phyloP scores from a whole-genome alignment of 371 early-diverging fungal species.

The Mortierella sp. region DNA sequence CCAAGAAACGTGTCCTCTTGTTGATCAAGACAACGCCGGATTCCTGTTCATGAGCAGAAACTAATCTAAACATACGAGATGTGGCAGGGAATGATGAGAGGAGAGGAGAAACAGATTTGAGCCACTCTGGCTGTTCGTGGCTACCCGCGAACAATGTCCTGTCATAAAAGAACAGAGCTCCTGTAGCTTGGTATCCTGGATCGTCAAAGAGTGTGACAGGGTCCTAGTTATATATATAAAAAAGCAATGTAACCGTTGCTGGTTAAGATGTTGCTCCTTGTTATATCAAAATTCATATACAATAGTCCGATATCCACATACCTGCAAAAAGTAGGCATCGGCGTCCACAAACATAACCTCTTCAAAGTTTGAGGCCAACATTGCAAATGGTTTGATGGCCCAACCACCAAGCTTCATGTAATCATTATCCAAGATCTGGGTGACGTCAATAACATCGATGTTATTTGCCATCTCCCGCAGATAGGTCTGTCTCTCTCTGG shows the following conservation, averaged over 20 bases:
- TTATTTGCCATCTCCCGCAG: slow-evolving; percentile 59
- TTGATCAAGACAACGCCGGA: slow-evolving; percentile 76
- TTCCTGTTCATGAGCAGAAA: slow-evolving; percentile 72
- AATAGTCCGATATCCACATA: slow-evolving; percentile 10
- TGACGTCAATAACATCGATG: slow-evolving; percentile 66
- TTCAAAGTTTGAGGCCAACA: slow-evolving; percentile 74
- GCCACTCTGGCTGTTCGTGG: slow-evolving; percentile 57
- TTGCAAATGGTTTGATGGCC: slow-evolving; percentile 77
- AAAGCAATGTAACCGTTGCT: too few species aligned
- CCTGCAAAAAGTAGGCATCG: slow-evolving; percentile 78
- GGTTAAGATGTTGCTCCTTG: too few species aligned
- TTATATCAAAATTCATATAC: neutral
- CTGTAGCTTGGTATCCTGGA: slow-evolving; percentile 66
- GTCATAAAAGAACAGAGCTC: slow-evolving; percentile 78
- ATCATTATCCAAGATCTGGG: slow-evolving; percentile 62
- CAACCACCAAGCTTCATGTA: slow-evolving; percentile 69
- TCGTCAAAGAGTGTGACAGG: slow-evolving; percentile 73
- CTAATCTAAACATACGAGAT: slow-evolving; percentile 66
- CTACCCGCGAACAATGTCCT: slow-evolving; percentile 64
- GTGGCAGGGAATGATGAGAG: slow-evolving; percentile 59
- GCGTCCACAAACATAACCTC: slow-evolving; percentile 84
- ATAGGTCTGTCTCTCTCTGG: slow-evolving; percentile 54
- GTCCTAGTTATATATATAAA: slow-evolving; percentile 26
- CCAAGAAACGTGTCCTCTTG: slow-evolving; percentile 63
- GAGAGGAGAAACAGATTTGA: slow-evolving; percentile 63